Evolutionary conservation across 1,284 basidiomycete species (phyloP), one percentile per base, ranked within the genome.

Genomic region (Ustilago nuda): DNA sequence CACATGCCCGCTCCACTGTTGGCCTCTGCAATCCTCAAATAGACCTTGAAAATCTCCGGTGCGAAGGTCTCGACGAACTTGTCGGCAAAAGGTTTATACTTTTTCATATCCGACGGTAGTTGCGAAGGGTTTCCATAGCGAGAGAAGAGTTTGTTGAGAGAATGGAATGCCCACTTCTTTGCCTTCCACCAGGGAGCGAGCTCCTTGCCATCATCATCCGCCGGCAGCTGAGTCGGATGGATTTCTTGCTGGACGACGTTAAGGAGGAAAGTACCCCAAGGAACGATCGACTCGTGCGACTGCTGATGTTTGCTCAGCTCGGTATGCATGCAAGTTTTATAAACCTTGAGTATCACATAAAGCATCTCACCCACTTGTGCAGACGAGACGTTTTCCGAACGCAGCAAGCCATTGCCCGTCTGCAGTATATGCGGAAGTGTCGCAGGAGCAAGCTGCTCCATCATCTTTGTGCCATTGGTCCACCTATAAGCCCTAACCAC

Each of bases 131-230:
- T 85, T 19, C 84, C 84, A 60, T 82, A 85, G 23, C 81, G 74
- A 13, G 67, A 73, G 57, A 84, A 84, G 55, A 85, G 82, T 66
- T 80, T 81, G 80, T 85, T 85, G 64, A 85, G 80, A 41, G 81
- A 78, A 75, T 78, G 81, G 79, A 78, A 84, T 13, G 84, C 81
- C 84, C 84, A 85, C 72, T 85, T 85, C 72, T 85, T 85, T 35
- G 84, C 83, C 75, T 82, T 83, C 81, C 81, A 84, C 84, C 84
- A 85, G 3, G 74, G 65, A 43, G 71, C 57, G 19, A 60, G 43
- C 62, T 81, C 73, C 17, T 52, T 64, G 6, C 51, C 52, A 17
- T 82, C 82, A 27, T 81, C 79, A 61, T 81, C 81, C 19, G 66
- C 63, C 19, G 81, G 82, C 4, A 85, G 70, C 33, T 70, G 62